Evolutionary conservation across 331 rosid genomes (phyloP).

Genomic region (Malus hybrid): DNA sequence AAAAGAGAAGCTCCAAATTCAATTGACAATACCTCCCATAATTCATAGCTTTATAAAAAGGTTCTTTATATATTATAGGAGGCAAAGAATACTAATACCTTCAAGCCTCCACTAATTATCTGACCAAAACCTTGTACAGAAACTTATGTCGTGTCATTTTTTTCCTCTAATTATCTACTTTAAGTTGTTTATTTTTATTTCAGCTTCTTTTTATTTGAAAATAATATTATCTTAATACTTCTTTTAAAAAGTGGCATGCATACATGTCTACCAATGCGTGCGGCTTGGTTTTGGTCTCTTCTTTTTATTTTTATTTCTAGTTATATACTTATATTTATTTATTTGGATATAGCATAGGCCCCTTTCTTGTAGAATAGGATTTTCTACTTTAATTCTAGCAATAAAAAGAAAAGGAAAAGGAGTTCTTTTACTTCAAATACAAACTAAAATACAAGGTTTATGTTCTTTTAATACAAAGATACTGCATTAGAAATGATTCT

Average conservation of each 20-base stretch:
- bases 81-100: conserved; percentile 37
- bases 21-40: conserved; percentile 16
- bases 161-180: neutral
- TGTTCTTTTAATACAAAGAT: too few relatives aligned
- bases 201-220: conserved; percentile 1
- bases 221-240: conserved; percentile 19
- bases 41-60: conserved; percentile 37
- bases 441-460: too few relatives aligned
- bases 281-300: conserved; percentile 49
- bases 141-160: too few relatives aligned
- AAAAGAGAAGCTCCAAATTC: conserved; percentile 11
- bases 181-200: neutral
- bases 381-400: too few relatives aligned
- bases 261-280: conserved; percentile 36
- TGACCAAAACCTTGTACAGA: neutral
- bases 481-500: too few relatives aligned
- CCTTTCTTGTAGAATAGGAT: conserved; percentile 13
- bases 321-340: neutral
- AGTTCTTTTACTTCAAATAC: too few relatives aligned
- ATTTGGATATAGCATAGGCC: neutral
- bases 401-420: too few relatives aligned
- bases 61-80: conserved; percentile 33
- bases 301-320: conserved; percentile 10
- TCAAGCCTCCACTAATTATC: conserved; percentile 6
- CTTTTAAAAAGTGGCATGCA: conserved; percentile 38